Percentiles rank a stretch among this genome's conserved stretches.
These are phyloP conservation scores for Hyparrhenia diplandra DNA, from an alignment of 176 grass and related monocot genomes.

Conservation along the genomic window DNA sequence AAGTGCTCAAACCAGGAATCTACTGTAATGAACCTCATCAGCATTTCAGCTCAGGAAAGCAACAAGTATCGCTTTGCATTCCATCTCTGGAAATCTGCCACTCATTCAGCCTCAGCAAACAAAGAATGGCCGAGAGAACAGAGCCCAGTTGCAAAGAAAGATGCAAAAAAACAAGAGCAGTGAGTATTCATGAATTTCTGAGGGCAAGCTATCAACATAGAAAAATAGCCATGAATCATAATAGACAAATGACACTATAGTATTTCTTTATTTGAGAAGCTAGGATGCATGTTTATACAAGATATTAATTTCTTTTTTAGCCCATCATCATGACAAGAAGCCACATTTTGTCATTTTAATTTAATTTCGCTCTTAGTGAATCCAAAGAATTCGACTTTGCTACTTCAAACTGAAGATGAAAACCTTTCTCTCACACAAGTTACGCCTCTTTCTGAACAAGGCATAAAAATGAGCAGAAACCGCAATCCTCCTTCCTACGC, in stretches of 20 bases:
- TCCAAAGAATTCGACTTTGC: background rate
- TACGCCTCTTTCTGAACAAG: background rate
- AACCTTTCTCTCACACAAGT: background rate
- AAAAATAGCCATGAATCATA: background rate
- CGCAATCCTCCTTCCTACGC: background rate
- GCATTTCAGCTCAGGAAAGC: background rate
- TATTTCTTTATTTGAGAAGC: background rate
- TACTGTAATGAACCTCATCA: conserved; percentile 16
- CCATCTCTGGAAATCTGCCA: conserved; percentile 11
- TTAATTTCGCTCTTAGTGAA: background rate
- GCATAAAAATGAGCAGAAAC: background rate
- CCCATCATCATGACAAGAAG: background rate
- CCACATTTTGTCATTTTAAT: background rate
- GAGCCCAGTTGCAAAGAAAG: background rate
- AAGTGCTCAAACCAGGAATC: conserved; percentile 5
- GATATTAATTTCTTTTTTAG: background rate
- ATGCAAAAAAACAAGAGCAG: conserved; percentile 13
- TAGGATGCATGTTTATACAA: background rate
- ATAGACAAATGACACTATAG: background rate
- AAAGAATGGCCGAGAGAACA: background rate
- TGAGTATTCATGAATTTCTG: conserved; percentile 15
- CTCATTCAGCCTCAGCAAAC: conserved; percentile 24
- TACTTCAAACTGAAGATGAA: background rate
- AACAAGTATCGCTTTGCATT: conserved; percentile 16
- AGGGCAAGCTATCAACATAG: background rate